Evolutionary conservation across 768 basidiomycete genomes (phyloP).

Genomic region (Russula virescens): DNA sequence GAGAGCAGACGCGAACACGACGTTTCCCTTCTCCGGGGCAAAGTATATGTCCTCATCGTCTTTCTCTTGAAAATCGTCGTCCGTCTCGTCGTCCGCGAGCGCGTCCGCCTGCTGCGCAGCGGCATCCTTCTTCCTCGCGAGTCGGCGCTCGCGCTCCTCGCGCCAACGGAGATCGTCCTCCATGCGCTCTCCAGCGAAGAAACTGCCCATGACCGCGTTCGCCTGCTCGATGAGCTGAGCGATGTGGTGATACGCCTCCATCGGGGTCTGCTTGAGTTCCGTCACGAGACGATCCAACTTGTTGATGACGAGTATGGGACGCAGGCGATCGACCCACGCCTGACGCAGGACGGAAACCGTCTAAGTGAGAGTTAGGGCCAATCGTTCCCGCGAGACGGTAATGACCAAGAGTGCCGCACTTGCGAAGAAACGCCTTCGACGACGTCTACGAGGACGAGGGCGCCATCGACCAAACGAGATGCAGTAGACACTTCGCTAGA

Average conservation of each 20-base stretch:
- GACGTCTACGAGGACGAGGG: conserved; percentile 90
- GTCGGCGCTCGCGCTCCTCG: conserved; percentile 81
- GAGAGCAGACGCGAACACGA: conserved; percentile 91
- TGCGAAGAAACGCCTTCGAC: conserved; percentile 99
- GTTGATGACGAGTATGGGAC: conserved; percentile 93
- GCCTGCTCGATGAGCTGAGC: conserved; percentile 91
- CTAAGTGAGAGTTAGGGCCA: conserved; percentile 36
- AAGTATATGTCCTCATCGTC: conserved; percentile 99
- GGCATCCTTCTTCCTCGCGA: conserved; percentile 73
- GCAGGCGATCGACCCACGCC: conserved; percentile 85
- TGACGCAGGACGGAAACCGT: conserved; percentile 93
- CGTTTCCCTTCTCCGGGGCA: conserved; percentile 91
- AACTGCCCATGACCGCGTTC: conserved; percentile 96
- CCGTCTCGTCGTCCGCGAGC: conserved; percentile 51
- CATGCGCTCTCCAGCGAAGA: conserved; percentile 94
- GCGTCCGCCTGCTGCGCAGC: conserved; percentile 57
- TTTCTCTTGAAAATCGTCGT: conserved; percentile 81
- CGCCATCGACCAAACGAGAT: conserved; percentile 89
- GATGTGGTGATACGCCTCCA: conserved; percentile 94
- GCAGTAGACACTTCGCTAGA: conserved; percentile 96
- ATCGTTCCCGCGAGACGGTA: neutral
- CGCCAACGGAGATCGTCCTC: conserved; percentile 93
- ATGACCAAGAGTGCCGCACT: conserved; percentile 40
- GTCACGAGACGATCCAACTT: conserved; percentile 93
- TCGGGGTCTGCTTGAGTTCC: conserved; percentile 84